Evolutionary conservation across 2,329 filamentous ascomycete species (phyloP), one percentile per base, ranked within the genome.

Genomic region (Monascus ruber): DNA sequence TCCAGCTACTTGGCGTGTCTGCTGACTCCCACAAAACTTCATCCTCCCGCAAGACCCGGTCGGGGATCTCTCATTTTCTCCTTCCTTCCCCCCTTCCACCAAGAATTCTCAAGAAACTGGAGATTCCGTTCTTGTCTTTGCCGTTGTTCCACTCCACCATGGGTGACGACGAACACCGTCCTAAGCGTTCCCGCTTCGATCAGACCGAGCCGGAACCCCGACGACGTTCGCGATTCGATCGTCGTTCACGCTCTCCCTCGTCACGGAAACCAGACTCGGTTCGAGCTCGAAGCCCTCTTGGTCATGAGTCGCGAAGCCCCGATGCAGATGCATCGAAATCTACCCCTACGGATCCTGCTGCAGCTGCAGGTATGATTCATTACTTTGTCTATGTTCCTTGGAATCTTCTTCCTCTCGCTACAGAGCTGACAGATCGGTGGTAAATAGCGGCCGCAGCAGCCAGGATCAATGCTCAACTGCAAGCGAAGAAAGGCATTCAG

Each of bases 151-250:
- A 17, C 17, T 17, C 31, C 41, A 43, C 44, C 35, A 87, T 94
- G 86, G 78, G 83, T 49, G 85, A 91, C 54, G 73, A 81, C 47
- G 83, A 88, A 51, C 76, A 80, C 58, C 77, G 79, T 44, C 69
- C 72, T 44, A 94, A 94, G 71, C 83, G 87, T 46, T 94, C 87
- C 56, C 86, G 89, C 62, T 95, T 96, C 65, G 89, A 96, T 60
- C 85, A 93, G 63, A 91, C 80, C 35, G 85, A 89, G 59, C 79
- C 84, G 5, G 85, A 91, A 56, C 78, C 83, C 41, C 81, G 80
- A 55, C 74, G 79, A 51, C 58, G 74, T 33, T 93, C 87, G 36
- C 78, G 88, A 59, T 95, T 94, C 64, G 89, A 95, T 65, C 79
- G 88, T 53, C 83, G 91, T 53, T 96, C 91, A 42, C 83, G 86